A percentile compares a stretch with the other conserved stretches of the same genome.
phyloP scores from a whole-genome alignment of 495 filamentous ascomycete genomes.

The Penicillium diatomitis region DNA sequence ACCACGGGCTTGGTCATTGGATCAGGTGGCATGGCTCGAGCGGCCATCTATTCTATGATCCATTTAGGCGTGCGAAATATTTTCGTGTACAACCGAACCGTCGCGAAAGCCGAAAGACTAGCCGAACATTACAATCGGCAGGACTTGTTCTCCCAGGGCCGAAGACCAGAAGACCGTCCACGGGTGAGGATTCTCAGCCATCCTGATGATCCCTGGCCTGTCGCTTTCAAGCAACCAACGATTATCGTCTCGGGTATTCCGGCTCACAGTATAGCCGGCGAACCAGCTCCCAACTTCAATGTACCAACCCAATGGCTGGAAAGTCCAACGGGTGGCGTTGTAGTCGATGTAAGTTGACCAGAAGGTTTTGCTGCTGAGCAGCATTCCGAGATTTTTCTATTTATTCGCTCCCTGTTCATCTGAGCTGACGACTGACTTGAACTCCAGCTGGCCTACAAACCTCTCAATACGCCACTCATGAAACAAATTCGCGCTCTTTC shows the following conservation, averaged over 20 bases:
- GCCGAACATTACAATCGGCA: slow-evolving; percentile 58
- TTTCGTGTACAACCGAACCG: slow-evolving; percentile 62
- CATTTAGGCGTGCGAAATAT: slow-evolving; percentile 67
- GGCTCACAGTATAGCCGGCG: slow-evolving; percentile 51
- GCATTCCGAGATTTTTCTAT: too few species aligned
- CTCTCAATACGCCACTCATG: slow-evolving; percentile 60
- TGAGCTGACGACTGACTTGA: not conserved
- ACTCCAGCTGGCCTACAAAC: slow-evolving; percentile 58
- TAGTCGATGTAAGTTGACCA: slow-evolving; percentile 50
- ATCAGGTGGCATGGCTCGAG: slow-evolving; percentile 71
- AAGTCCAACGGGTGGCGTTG: slow-evolving; percentile 70
- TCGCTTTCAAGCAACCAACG: slow-evolving; percentile 53
- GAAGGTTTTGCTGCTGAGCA: too few species aligned
- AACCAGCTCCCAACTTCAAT: slow-evolving; percentile 57
- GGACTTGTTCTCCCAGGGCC: slow-evolving; percentile 17
- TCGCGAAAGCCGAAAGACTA: slow-evolving; percentile 49
- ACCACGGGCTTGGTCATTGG: slow-evolving; percentile 66
- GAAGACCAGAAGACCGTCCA: slow-evolving; percentile 14
- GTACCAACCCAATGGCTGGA: slow-evolving; percentile 63
- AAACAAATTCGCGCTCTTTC: slow-evolving; percentile 50
- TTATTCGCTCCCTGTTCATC: too few species aligned
- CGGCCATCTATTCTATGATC: slow-evolving; percentile 71
- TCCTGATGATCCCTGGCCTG: slow-evolving; percentile 53
- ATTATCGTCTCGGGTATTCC: slow-evolving; percentile 70
- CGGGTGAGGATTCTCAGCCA: slow-evolving; percentile 48